Evolutionary conservation across 202 grass and related monocot species (phyloP), one percentile per base, ranked within the genome.

Genomic region (Sporobolus alterniflorus): DNA sequence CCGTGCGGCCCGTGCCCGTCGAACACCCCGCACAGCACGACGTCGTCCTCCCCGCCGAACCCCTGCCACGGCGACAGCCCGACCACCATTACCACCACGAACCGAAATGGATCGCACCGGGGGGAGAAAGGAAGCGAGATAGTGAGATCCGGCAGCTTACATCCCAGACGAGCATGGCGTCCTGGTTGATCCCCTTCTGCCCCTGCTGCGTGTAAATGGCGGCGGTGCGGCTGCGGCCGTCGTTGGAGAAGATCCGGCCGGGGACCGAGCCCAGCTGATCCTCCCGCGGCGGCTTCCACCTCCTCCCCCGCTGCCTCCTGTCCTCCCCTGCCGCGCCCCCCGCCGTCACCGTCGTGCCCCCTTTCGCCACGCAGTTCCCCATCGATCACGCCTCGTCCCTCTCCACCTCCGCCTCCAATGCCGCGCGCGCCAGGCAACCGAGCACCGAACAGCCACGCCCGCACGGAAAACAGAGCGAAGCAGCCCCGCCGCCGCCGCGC

Each of bases 151-250:
- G 29, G 39, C 21, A 34, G 34, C 89, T 90, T 94, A 99, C 93
- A 88, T 99, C 93, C 96, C 93, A 96, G 74, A 99, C 84, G 84
- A 99, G 88, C 96, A 99, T 96, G 83, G 96, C 96, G 75, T 99
- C 96, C 90, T 99, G 93, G 70, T 94, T 99, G 89, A 99, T 89
- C 74, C 96, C 96, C 83, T 99, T 99, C 28, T 89, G 89, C 1
- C 97, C 96, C 76, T 99, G 97, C 83, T 98, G 93, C 60, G 89
- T 98, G 85, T 86, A 96, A 75, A 96, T 85, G 64, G 91, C 88
- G 64, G 89, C 88, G 41, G 72, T 80, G 76, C 87, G 55, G 69
- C 88, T 95, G 55, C 89, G 86, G 32, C 89, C 93, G 26, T 99
- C 97, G 87, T 99, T 99, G 66, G 93, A 94, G 87, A 96, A 94